phyloP scores from a whole-genome alignment of 2,329 filamentous ascomycete genomes.

The Arthrobotrys sphaeroides region DNA sequence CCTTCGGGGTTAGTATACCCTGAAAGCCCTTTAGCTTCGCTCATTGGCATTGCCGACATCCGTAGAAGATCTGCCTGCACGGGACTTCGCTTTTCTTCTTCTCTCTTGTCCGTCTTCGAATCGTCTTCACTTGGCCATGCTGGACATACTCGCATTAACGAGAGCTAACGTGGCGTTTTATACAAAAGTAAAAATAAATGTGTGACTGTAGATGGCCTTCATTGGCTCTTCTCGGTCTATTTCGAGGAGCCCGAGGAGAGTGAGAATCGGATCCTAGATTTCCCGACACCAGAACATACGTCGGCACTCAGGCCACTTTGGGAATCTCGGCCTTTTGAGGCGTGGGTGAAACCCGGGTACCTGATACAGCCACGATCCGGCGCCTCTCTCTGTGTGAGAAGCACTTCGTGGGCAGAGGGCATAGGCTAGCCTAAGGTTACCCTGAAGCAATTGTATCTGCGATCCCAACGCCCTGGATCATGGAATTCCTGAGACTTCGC shows the following conservation, averaged over 20 bases:
- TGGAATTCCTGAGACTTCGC: slow-evolving; percentile 8
- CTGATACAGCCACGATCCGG: slow-evolving; percentile 17
- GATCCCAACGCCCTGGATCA: slow-evolving; percentile 26
- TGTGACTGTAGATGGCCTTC: background rate
- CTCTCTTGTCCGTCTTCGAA: background rate
- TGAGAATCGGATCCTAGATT: slow-evolving; percentile 13
- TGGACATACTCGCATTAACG: slow-evolving; percentile 29
- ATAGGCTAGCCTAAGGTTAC: slow-evolving; percentile 25
- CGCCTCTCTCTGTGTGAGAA: background rate
- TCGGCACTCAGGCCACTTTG: slow-evolving; percentile 11
- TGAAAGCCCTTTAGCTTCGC: background rate
- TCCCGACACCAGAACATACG: background rate
- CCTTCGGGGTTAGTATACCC: slow-evolving; percentile 15
- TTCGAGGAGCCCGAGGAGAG: slow-evolving; percentile 19
- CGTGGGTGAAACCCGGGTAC: slow-evolving; percentile 34
- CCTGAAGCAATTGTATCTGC: background rate
- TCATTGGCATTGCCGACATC: background rate
- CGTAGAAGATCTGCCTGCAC: background rate
- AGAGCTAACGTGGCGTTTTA: slow-evolving; percentile 22
- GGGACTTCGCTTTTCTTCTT: background rate
- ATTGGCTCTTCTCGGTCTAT: background rate
- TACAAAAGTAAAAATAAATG: slow-evolving; percentile 15
- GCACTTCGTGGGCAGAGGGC: background rate
- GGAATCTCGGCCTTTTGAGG: slow-evolving; percentile 19
- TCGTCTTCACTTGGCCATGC: background rate